Evolutionary conservation across 2,329 filamentous ascomycete genomes (phyloP), one percentile per base, ranked within the genome.

Genomic region (Teratosphaeria pseudoeucalypti): DNA sequence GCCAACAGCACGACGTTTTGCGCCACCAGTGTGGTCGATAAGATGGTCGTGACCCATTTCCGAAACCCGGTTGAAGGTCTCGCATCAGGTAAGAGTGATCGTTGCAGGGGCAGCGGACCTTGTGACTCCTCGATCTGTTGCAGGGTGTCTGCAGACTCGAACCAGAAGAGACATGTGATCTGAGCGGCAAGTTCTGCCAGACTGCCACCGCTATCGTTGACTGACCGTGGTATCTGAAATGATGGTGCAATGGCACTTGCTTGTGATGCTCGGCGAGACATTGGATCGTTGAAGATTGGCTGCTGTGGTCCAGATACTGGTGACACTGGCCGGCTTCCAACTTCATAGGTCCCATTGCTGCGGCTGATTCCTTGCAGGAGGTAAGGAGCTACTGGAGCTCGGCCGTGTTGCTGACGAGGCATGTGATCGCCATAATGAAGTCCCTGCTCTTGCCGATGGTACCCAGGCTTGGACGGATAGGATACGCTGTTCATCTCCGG

Each of bases 121-220:
- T 65, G 47, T 14, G 68, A 66, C 10, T 85, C 83, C 71, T 92
- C 87, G 43, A 92, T 89, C 60, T 84, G 81, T 66, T 88, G 83
- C 16, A 97, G 78, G 26, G 88, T 87, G n/a, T 87, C 82, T 52
- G 89, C 87, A 16, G 88, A 88, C 74, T 97, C 92, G 72, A 97
- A 97, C 92, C 94, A 97, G 77, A 97, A 96, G 14, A 99, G 81
- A 71, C 92, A 96, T 12, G 92, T 95, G 74, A 97, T 89, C 89
- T 96, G 68, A 2, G 90, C 89, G 57, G 90, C 88, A 73, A 95
- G 91, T 69, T 94, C 89, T 10, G 89, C 82, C 65, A 96, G 73
- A 69, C 83, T 92, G 7, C 89, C 89, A 54, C 88, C 88, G 66
- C 81, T 85, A 37, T 85, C 79, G 68, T 86, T 90, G 70, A 95